Evolutionary conservation across 1,284 basidiomycete species (phyloP).

Genomic region (Takashimella koratensis): DNA sequence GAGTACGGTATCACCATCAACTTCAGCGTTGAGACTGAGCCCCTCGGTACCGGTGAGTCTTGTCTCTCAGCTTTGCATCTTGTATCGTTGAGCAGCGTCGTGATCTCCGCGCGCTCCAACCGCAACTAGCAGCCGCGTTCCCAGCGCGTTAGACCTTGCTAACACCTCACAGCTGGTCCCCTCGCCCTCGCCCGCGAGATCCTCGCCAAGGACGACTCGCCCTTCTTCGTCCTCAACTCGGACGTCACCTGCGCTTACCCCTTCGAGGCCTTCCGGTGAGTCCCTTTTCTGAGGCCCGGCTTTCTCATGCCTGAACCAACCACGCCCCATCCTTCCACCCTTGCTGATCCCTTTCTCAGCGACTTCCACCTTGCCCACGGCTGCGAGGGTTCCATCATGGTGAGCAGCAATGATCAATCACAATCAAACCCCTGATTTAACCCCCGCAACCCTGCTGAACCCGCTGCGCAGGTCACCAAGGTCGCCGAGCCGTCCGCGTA

Average conservation of each 20-base stretch:
- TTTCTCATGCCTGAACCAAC: not conserved
- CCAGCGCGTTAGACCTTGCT: too few relatives aligned
- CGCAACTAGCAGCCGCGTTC: too few relatives aligned
- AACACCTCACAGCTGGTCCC: slow-evolving; percentile 56
- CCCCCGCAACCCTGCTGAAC: not conserved
- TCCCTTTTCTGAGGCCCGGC: not conserved
- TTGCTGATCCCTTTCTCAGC: slow-evolving; percentile 19
- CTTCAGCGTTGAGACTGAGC: slow-evolving; percentile 56
- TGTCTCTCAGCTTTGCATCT: not conserved
- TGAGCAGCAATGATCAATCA: slow-evolving; percentile 5
- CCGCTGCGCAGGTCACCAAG: slow-evolving; percentile 49
- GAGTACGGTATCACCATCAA: slow-evolving; percentile 55
- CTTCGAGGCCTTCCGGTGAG: slow-evolving; percentile 53
- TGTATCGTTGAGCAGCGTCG: too few relatives aligned
- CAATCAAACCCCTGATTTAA: too few relatives aligned
- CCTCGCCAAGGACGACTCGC: slow-evolving; percentile 55
- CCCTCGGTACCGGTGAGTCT: slow-evolving; percentile 53
- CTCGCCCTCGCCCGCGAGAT: slow-evolving; percentile 54
- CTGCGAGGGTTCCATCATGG: slow-evolving; percentile 56
- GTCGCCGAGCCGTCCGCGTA: slow-evolving; percentile 56
- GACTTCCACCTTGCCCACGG: slow-evolving; percentile 56
- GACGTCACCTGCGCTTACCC: slow-evolving; percentile 57
- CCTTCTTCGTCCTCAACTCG: slow-evolving; percentile 57
- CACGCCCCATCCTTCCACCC: not conserved
- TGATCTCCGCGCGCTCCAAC: too few relatives aligned